Evolutionary conservation across 352 stramenopile genomes (phyloP).

Genomic region (Globisporangium paroecandrum): DNA sequence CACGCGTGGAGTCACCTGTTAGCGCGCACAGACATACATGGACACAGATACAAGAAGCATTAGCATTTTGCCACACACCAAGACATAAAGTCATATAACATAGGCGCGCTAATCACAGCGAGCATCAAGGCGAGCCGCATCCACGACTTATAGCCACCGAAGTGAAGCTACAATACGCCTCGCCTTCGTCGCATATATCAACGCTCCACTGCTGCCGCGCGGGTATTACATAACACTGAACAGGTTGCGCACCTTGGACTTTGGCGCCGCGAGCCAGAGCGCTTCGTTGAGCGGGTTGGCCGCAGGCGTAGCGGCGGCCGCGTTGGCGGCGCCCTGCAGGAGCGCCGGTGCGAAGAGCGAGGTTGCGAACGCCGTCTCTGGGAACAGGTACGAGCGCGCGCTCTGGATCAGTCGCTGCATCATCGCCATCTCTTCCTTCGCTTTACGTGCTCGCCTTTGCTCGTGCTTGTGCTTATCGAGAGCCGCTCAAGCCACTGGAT

Average conservation of each 20-base stretch:
- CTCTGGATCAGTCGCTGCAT: conserved; percentile 70
- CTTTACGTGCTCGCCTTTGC: neutral
- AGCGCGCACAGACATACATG: neutral
- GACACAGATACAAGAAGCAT: neutral
- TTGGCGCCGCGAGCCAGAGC: conserved; percentile 80
- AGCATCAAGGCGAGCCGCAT: neutral
- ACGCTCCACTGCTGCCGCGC: neutral
- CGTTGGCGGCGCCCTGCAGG: conserved; percentile 29
- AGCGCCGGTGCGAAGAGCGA: conserved; percentile 31
- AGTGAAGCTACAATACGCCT: neutral
- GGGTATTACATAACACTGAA: neutral
- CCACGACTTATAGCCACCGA: no score
- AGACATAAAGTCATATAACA: neutral
- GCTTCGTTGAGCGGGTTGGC: conserved; percentile 62
- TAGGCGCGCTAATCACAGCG: neutral
- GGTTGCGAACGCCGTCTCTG: conserved; percentile 42
- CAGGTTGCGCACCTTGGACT: conserved; percentile 71
- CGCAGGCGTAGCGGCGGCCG: conserved; percentile 25
- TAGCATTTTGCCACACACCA: neutral
- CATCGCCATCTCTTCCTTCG: conserved; percentile 23
- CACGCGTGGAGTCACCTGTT: conserved; percentile 76
- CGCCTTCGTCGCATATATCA: neutral
- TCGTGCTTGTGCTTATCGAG: conserved; percentile 8
- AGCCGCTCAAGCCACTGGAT: conserved; percentile 13
- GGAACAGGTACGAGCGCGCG: conserved; percentile 52